phyloP scores from a whole-genome alignment of 1,284 basidiomycete genomes.

The Sporisorium iseilematis-ciliati region DNA sequence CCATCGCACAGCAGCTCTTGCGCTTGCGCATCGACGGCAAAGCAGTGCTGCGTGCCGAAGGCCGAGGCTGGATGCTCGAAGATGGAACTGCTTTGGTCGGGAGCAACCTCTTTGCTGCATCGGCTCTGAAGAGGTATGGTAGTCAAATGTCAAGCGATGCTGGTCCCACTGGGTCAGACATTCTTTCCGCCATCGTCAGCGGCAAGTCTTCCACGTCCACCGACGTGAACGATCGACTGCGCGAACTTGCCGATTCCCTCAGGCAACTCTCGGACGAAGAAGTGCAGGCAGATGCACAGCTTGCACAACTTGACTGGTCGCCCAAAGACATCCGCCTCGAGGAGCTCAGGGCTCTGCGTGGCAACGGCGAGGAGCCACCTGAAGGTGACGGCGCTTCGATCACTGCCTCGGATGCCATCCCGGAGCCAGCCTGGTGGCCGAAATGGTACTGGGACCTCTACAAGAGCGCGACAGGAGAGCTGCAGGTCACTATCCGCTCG shows the following conservation, averaged over 20 bases:
- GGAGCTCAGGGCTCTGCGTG: slow-evolving; percentile 28
- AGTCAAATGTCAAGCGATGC: slow-evolving; percentile 33
- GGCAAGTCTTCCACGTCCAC: slow-evolving; percentile 22
- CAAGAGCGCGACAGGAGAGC: slow-evolving; percentile 69
- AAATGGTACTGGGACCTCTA: slow-evolving; percentile 96
- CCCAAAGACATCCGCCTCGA: slow-evolving; percentile 40
- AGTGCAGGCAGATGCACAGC: slow-evolving; percentile 35
- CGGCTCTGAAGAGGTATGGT: slow-evolving; percentile 40
- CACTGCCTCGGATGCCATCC: slow-evolving; percentile 9
- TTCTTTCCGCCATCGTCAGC: slow-evolving; percentile 31
- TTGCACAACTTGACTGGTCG: slow-evolving; percentile 60
- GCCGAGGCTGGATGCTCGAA: slow-evolving; percentile 36
- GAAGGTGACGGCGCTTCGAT: slow-evolving; percentile 4
- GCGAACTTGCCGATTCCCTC: slow-evolving; percentile 42
- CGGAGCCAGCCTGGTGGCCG: slow-evolving; percentile 74
- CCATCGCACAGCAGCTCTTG: slow-evolving; percentile 52
- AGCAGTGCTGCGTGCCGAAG: slow-evolving; percentile 28
- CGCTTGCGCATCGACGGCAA: slow-evolving; percentile 46
- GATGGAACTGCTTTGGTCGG: slow-evolving; percentile 36
- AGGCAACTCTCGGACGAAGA: slow-evolving; percentile 17
- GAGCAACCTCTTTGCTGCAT: slow-evolving; percentile 45
- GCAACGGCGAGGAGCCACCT: slow-evolving; percentile 6
- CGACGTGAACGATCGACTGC: slow-evolving; percentile 18
- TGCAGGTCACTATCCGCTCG: slow-evolving; percentile 89
- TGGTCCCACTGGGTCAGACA: slow-evolving; percentile 28